Percentiles rank a stretch among this genome's conserved stretches.
phyloP scores from a whole-genome alignment of 805 yeast species.

The Zygosaccharomyces kombuchaensis region DNA sequence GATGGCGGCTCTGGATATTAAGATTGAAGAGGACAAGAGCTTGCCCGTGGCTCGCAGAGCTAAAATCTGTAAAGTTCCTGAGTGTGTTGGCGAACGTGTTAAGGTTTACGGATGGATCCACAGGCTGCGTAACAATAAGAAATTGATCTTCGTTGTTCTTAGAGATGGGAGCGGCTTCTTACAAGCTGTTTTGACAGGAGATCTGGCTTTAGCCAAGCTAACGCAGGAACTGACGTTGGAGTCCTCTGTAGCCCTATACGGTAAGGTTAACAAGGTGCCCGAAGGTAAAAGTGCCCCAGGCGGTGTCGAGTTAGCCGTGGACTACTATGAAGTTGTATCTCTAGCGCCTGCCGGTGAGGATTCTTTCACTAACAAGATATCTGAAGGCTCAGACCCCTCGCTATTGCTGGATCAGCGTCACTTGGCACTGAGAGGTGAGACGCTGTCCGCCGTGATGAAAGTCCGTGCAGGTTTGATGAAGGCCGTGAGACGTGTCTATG shows the following conservation, averaged over 20 bases:
- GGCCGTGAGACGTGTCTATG: constrained; percentile 71
- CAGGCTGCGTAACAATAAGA: constrained; percentile 89
- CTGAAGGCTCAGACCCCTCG: constrained; percentile 91
- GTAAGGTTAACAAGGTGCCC: constrained; percentile 77
- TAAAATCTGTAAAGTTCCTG: constrained; percentile 57
- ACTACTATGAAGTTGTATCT: constrained; percentile 84
- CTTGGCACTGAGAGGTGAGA: constrained; percentile 93
- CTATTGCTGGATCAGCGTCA: constrained; percentile 92
- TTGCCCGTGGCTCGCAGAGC: constrained; percentile 64
- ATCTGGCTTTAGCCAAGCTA: constrained; percentile 84
- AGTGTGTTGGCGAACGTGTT: constrained; percentile 63
- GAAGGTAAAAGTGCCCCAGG: constrained; percentile 98
- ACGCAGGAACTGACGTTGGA: constrained; percentile 85
- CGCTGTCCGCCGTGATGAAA: constrained; percentile 86
- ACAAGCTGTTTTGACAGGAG: constrained; percentile 86
- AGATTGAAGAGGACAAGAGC: constrained; percentile 64
- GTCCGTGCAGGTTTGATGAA: constrained; percentile 80
- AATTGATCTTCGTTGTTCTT: constrained; percentile 80
- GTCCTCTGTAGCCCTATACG: constrained; percentile 74
- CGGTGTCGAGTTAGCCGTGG: constrained; percentile 89
- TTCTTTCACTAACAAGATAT: constrained; percentile 88
- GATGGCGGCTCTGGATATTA: constrained; percentile 73
- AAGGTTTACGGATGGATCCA: constrained; percentile 93
- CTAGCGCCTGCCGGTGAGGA: constrained; percentile 96
- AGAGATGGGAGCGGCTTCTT: constrained; percentile 94